Percentiles rank a stretch among this genome's conserved stretches.
phyloP scores from a whole-genome alignment of 2,329 filamentous ascomycete species.

The Clonostachys solani region DNA sequence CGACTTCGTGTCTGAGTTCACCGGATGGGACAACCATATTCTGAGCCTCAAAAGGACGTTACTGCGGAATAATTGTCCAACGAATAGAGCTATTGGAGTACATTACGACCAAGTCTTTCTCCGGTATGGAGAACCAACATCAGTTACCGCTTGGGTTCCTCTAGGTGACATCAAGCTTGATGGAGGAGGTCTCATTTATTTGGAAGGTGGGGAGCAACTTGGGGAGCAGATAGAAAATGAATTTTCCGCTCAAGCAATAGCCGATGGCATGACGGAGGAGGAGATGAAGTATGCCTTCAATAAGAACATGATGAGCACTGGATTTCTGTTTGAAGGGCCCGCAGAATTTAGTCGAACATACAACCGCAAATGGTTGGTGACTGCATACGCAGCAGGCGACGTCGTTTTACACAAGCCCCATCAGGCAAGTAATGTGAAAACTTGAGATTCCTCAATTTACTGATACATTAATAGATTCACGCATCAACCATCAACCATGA shows the following conservation, averaged over 20 bases:
- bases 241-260: slow-evolving; percentile 42
- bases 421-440: neutral
- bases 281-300: slow-evolving; percentile 50
- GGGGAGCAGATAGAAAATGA: slow-evolving; percentile 44
- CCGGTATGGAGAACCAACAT: slow-evolving; percentile 47
- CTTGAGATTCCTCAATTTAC: neutral
- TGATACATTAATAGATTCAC: slow-evolving; percentile 41
- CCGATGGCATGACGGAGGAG: slow-evolving; percentile 43
- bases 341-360: slow-evolving; percentile 22
- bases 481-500: slow-evolving; percentile 53
- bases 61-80: slow-evolving; percentile 51
- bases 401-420: slow-evolving; percentile 28
- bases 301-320: slow-evolving; percentile 53
- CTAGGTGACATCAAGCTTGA: slow-evolving; percentile 48
- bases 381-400: slow-evolving; percentile 31
- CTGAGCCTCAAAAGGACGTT: slow-evolving; percentile 36
- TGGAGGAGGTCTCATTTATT: slow-evolving; percentile 55
- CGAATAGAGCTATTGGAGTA: slow-evolving; percentile 52
- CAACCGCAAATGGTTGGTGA: slow-evolving; percentile 24
- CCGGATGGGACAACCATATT: slow-evolving; percentile 47
- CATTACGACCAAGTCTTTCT: slow-evolving; percentile 59
- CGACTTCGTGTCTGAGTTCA: slow-evolving; percentile 44
- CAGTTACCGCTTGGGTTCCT: slow-evolving; percentile 52
- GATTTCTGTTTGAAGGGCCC: slow-evolving; percentile 45
- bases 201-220: slow-evolving; percentile 34